These are phyloP conservation scores for Aspergillus persii DNA, from an alignment of 2,329 filamentous ascomycete genomes.

Conservation along the genomic window DNA sequence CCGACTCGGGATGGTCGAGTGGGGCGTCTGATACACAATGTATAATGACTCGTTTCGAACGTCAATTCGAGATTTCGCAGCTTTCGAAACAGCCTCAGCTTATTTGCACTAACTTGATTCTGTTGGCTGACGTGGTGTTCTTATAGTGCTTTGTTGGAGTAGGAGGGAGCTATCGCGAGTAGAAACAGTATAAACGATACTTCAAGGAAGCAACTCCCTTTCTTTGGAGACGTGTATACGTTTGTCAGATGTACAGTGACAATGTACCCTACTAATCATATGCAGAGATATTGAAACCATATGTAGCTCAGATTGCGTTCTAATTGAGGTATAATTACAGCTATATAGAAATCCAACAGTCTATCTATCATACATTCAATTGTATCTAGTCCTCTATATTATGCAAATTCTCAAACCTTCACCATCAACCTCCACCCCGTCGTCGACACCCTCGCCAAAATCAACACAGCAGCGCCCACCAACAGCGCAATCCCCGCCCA, in stretches of 20 bases:
- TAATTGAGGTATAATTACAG: too few species aligned
- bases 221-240: too few species aligned
- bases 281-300: too few species aligned
- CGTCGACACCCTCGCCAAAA: neutral
- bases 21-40: neutral
- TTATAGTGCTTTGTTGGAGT: too few species aligned
- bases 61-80: neutral
- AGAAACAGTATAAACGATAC: too few species aligned
- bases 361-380: neutral
- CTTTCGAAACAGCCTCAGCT: neutral
- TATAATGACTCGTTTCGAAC: neutral
- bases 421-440: neutral
- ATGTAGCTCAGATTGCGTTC: too few species aligned
- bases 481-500: constrained; percentile 36
- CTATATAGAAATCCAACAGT: neutral
- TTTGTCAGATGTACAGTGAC: too few species aligned
- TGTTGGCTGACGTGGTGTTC: neutral
- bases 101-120: neutral
- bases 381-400: too few species aligned
- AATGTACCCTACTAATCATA: too few species aligned
- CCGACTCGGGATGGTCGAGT: neutral
- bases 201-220: too few species aligned
- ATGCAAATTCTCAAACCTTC: neutral
- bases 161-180: too few species aligned
- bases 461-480: constrained; percentile 1